A percentile compares a stretch with the other conserved stretches of the same genome.
phyloP scores from a whole-genome alignment of 768 basidiomycete species.

The Cyclocybe cylindracea region DNA sequence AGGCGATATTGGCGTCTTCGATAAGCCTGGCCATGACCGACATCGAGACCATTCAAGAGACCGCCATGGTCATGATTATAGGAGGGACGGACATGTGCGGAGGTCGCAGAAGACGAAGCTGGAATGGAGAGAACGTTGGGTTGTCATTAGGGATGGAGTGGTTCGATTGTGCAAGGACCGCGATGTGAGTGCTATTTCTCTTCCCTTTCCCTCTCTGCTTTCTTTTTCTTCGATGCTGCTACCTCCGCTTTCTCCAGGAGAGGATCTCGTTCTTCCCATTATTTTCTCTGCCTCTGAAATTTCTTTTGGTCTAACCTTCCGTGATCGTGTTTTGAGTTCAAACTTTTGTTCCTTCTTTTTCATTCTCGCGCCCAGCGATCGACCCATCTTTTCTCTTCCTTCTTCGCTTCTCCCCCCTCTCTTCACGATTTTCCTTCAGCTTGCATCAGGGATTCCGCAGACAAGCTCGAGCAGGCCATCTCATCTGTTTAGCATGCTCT shows the following conservation, averaged over 20 bases:
- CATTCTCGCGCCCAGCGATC: neutral
- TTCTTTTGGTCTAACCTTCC: neutral
- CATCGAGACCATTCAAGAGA: no score
- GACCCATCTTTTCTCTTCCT: neutral
- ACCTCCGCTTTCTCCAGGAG: neutral
- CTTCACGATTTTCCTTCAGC: neutral
- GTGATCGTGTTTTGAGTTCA: neutral
- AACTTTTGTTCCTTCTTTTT: neutral
- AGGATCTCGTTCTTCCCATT: neutral
- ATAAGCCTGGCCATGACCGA: no score
- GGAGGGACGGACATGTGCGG: neutral
- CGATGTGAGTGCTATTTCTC: conserved; percentile 38
- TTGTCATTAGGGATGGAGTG: conserved; percentile 57
- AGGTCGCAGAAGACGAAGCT: conserved; percentile 30
- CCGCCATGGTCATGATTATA: no score
- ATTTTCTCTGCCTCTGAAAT: neutral
- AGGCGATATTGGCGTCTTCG: no score
- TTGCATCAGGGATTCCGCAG: no score
- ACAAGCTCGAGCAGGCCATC: no score
- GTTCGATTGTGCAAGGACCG: conserved; percentile 56
- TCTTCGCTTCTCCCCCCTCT: no score
- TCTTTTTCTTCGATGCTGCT: neutral
- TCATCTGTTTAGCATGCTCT: no score
- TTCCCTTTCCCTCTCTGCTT: neutral
- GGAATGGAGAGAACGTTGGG: conserved; percentile 68